These are phyloP conservation scores for Dujonia santamariae DNA, from an alignment of 1,139 yeast species.

Conservation along the genomic window DNA sequence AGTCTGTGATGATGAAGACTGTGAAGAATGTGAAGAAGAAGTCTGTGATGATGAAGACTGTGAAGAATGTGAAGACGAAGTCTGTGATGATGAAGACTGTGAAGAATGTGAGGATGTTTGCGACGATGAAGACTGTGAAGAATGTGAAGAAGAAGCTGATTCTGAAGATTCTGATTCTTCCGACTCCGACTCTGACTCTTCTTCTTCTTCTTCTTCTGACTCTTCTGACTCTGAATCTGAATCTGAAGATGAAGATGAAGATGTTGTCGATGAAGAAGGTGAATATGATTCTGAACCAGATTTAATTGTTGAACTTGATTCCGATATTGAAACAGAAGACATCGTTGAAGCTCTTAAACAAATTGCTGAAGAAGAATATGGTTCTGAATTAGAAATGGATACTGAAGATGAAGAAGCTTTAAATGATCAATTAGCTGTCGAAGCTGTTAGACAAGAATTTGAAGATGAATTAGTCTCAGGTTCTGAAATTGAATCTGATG, in stretches of 20 bases:
- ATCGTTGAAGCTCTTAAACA: slow-evolving; percentile 28
- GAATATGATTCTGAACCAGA: slow-evolving; percentile 15
- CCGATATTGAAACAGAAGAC: slow-evolving; percentile 27
- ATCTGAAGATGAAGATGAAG: slow-evolving; percentile 8
- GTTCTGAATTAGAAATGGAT: slow-evolving; percentile 22
- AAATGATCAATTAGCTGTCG: slow-evolving; percentile 34
- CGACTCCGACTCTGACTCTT: slow-evolving; percentile 11
- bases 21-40: too few species aligned
- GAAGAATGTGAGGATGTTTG: slow-evolving; percentile 12
- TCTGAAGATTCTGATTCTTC: slow-evolving; percentile 5
- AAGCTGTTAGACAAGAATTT: slow-evolving; percentile 39
- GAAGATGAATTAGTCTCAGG: slow-evolving; percentile 35
- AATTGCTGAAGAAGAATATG: slow-evolving; percentile 12
- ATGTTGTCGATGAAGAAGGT: slow-evolving; percentile 7
- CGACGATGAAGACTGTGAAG: slow-evolving; percentile 16
- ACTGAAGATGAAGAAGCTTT: slow-evolving; percentile 32
- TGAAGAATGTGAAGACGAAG: slow-evolving; percentile 10
- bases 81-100: slow-evolving; percentile 8
- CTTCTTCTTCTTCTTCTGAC: slow-evolving; percentile 3
- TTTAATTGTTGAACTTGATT: slow-evolving; percentile 15
- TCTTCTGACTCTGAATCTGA: slow-evolving; percentile 20
- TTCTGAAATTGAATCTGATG: slow-evolving; percentile 24
- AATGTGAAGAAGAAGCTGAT: too few species aligned
- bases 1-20: slow-evolving; percentile 16
- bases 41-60: slow-evolving; percentile 3